Base-by-base conservation (phyloP, 805 yeast genomes). In the Myxozyma nipponensis region DNA sequence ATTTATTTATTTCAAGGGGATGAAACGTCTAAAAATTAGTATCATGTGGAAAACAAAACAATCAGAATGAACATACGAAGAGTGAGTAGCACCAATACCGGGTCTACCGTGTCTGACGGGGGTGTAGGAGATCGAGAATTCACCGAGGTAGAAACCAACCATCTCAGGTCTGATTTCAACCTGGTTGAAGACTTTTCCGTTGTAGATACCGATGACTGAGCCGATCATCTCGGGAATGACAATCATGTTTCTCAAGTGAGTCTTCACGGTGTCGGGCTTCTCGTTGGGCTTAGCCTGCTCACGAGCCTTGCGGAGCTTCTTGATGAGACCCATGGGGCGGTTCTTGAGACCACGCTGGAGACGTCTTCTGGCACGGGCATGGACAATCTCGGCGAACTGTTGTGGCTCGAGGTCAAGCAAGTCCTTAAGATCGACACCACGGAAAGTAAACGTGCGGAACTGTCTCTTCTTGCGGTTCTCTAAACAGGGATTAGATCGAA, bases 101-200 rank as follows among this genome's bases (percentile, higher is more conserved):
- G 95, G 90, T 81, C 93, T 84, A 84, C 97, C 97, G 83, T 95
- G 99, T 83, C 95, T 88, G 75, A 91, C 97, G 74, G 99, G 98
- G 77, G 95, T 86, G 83, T 93, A 93, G 69, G 98, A 81, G 78
- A 93, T 93, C 71, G 98, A 91, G 88, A 93, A 93, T 82, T 93
- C 99, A 81, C 97, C 99, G 71, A 93, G 86, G 95, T 93, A 93
- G 86, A 91, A 96, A 75, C 98, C 98, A 74, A 91, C 90, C 98
- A 93, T 93, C 82, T 93, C 99, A 72, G 98, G 96, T 77, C 81
- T 89, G 78, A 93, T 79, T 78, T 93, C 99, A 76, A 93, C 96
- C 69, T 84, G 86, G 95, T 91, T 91, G 95, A 93, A 93, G 68
- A 81, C 87, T 82, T 93, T 93, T 81, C 99, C 99, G 84, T 93